These are phyloP conservation scores for Diplodia corticola DNA, from an alignment of 2,329 filamentous ascomycete genomes.

Conservation along the genomic window DNA sequence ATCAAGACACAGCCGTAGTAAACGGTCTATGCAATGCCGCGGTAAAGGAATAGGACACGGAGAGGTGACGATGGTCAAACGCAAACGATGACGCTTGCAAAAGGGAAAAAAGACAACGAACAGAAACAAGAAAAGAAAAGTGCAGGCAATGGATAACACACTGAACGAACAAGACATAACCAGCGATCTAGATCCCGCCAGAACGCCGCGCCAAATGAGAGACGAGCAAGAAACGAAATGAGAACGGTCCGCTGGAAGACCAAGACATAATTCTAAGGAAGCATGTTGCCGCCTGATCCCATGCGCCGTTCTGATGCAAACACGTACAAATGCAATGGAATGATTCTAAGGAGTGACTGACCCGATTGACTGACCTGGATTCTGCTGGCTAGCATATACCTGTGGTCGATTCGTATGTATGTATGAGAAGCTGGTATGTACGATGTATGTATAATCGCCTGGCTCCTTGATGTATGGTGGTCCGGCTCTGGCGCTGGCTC, in stretches of 20 bases:
- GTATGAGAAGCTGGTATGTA: neutral
- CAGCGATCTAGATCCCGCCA: slow-evolving; percentile 12
- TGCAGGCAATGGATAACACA: neutral
- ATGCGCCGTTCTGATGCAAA: slow-evolving; percentile 4
- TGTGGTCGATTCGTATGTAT: neutral
- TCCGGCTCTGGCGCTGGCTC: neutral
- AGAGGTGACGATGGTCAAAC: neutral
- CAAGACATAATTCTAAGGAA: neutral
- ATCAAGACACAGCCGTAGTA: neutral
- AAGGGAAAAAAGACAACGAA: neutral
- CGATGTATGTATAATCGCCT: slow-evolving; percentile 2
- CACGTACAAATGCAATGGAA: slow-evolving; percentile 9
- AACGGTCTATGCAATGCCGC: neutral
- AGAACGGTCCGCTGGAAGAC: neutral
- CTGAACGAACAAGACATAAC: neutral
- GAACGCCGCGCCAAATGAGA: slow-evolving; percentile 17
- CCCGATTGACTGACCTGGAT: slow-evolving; percentile 9
- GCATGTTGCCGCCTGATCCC: slow-evolving; percentile 6
- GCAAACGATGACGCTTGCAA: slow-evolving; percentile 7
- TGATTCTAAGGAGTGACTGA: slow-evolving; percentile 3
- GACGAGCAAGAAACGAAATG: slow-evolving; percentile 1
- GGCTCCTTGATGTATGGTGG: slow-evolving; percentile 7
- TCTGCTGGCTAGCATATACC: neutral
- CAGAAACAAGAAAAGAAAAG: neutral
- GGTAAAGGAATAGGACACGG: neutral